A percentile compares a stretch with the other conserved stretches of the same genome.
Conservation (phyloP, 306 rosid genomes). For the Cicer yamashitae region DNA sequence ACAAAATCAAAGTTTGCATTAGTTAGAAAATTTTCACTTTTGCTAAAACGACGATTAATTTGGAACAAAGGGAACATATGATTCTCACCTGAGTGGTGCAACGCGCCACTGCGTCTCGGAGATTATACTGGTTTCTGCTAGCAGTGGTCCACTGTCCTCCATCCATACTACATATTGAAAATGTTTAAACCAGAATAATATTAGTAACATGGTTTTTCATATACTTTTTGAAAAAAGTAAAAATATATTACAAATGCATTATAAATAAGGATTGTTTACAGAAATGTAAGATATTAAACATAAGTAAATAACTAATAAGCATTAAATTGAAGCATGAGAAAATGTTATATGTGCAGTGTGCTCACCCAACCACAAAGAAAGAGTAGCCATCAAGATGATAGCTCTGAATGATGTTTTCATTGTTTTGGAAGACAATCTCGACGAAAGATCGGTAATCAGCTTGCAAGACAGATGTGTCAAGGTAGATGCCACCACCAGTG, state of each 20-base stretch:
- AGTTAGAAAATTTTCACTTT: not conserved
- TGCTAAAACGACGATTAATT: too few relatives aligned
- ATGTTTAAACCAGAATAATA: constrained; percentile 10
- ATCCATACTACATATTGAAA: constrained; percentile 72
- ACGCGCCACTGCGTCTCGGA: constrained; percentile 91
- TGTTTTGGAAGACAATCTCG: constrained; percentile 90
- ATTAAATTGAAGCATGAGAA: not conserved
- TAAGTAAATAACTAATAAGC: not conserved
- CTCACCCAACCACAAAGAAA: constrained; percentile 95
- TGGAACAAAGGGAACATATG: not conserved
- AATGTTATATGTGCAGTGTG: constrained; percentile 9
- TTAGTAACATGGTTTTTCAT: not conserved
- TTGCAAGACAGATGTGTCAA: constrained; percentile 84
- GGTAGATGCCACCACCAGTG: constrained; percentile 83
- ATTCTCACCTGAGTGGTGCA: constrained; percentile 79
- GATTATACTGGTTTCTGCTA: constrained; percentile 80
- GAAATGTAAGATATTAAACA: too few relatives aligned
- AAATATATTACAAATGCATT: too few relatives aligned
- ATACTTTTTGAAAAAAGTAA: too few relatives aligned
- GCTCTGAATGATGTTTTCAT: constrained; percentile 82
- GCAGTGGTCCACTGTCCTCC: constrained; percentile 83
- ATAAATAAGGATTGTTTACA: too few relatives aligned
- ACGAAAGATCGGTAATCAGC: constrained; percentile 78
- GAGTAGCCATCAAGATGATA: constrained; percentile 95
- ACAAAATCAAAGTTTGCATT: constrained; percentile 19